phyloP scores from a whole-genome alignment of 2,329 filamentous ascomycete genomes.

The Epichloe brachyelytri region DNA sequence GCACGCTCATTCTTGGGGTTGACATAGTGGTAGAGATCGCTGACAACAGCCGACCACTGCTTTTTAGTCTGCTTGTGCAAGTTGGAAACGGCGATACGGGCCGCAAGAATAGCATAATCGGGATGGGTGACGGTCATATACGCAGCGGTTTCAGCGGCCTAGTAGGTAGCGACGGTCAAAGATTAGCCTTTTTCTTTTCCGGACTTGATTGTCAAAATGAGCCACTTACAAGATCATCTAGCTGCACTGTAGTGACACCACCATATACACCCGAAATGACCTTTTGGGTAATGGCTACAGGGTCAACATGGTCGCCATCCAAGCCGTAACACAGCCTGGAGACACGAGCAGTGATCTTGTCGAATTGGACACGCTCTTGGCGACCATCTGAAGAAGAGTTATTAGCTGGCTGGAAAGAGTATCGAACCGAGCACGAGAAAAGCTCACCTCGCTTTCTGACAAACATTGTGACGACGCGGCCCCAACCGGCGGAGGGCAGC shows the following conservation, averaged over 20 bases:
- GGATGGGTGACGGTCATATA: slow-evolving; percentile 99
- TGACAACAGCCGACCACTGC: slow-evolving; percentile 93
- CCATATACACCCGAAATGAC: slow-evolving; percentile 99
- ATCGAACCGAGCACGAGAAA: background rate
- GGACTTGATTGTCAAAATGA: background rate
- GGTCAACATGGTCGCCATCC: slow-evolving; percentile 88
- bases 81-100: slow-evolving; percentile 97
- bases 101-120: slow-evolving; percentile 96
- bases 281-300: slow-evolving; percentile 96
- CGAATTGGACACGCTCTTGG: slow-evolving; percentile 99
- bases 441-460: slow-evolving; percentile 50
- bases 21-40: slow-evolving; percentile 87
- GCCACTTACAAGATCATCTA: slow-evolving; percentile 80
- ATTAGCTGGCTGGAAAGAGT: slow-evolving; percentile 10
- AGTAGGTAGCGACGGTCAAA: background rate
- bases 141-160: slow-evolving; percentile 97
- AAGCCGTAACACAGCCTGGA: slow-evolving; percentile 96
- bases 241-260: slow-evolving; percentile 88
- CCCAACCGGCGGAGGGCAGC: slow-evolving; percentile 9
- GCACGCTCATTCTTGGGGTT: slow-evolving; percentile 79
- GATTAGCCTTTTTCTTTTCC: background rate
- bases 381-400: slow-evolving; percentile 64
- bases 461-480: slow-evolving; percentile 36
- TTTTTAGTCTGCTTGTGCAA: slow-evolving; percentile 99
- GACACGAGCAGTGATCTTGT: slow-evolving; percentile 99